These are phyloP conservation scores for Petunia hybrid DNA, from an alignment of 305 asterid genomes.

Conservation along the genomic window DNA sequence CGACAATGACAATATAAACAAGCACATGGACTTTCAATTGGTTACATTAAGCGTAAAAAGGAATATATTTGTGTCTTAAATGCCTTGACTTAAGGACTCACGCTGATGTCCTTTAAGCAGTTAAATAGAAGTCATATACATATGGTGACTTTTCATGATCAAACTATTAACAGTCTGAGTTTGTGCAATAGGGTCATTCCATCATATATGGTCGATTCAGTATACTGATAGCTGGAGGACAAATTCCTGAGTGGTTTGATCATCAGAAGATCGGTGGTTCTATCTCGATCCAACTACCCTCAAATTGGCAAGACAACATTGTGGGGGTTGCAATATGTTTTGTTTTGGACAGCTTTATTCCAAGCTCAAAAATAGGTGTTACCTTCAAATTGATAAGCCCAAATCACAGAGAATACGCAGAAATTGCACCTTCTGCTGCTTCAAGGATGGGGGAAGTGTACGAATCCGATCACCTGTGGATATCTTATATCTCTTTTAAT, in stretches of 20 bases:
- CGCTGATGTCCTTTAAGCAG: neutral
- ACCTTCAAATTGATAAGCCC: constrained; percentile 35
- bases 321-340: constrained; percentile 33
- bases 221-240: constrained; percentile 28
- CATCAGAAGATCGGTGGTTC: constrained; percentile 31
- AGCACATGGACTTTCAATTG: neutral
- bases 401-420: constrained; percentile 29
- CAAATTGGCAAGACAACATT: constrained; percentile 25
- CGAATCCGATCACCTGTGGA: constrained; percentile 30
- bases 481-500: constrained; percentile 28
- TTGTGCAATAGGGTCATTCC: constrained; percentile 32
- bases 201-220: constrained; percentile 29
- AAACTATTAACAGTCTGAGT: neutral
- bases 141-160: neutral
- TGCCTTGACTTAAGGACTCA: neutral
- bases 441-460: constrained; percentile 28
- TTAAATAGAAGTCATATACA: neutral
- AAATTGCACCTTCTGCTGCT: constrained; percentile 23
- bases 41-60: neutral
- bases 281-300: constrained; percentile 27
- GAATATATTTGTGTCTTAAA: neutral
- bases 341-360: constrained; percentile 16
- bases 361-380: constrained; percentile 33
- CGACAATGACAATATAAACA: neutral
- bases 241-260: constrained; percentile 31